A percentile compares a stretch with the other conserved stretches of the same genome.
Evolutionary conservation across 768 basidiomycete genomes (phyloP).

Genomic region (Auriscalpium vulgare): DNA sequence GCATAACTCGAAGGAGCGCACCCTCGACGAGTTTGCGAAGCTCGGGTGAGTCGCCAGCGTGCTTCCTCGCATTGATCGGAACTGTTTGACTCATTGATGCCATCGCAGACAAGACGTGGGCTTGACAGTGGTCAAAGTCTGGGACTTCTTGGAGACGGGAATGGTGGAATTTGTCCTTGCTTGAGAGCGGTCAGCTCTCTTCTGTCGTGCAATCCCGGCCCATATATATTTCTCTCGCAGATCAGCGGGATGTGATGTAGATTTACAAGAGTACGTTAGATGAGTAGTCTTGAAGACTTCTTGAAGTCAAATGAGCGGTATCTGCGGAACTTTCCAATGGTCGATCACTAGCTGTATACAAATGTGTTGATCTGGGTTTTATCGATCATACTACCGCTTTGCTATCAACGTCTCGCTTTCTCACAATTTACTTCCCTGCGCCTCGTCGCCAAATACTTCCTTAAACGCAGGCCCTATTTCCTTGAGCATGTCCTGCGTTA

Average conservation of each 20-base stretch:
- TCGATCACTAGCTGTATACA: no score
- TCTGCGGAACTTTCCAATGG: no score
- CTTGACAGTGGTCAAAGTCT: constrained; percentile 30
- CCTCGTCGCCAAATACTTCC: constrained; percentile 57
- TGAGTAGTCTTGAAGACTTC: no score
- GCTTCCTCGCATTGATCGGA: not conserved
- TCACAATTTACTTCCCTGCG: constrained; percentile 33
- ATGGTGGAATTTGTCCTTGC: constrained; percentile 21
- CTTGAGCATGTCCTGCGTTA: constrained; percentile 44
- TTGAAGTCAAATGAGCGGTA: no score
- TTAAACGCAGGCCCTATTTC: constrained; percentile 58
- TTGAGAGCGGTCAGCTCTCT: no score
- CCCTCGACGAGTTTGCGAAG: constrained; percentile 30
- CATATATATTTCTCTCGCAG: no score
- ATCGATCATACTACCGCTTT: no score
- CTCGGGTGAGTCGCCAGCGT: constrained; percentile 20
- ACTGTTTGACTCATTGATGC: not conserved
- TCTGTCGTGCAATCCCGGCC: no score
- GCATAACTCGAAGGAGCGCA: constrained; percentile 36
- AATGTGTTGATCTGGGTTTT: no score
- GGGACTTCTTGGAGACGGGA: constrained; percentile 28
- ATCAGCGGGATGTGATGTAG: no score
- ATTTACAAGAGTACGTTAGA: no score
- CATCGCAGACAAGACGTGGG: constrained; percentile 16
- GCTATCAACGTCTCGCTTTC: no score